Evolutionary conservation across 768 basidiomycete species (phyloP), one percentile per base, ranked within the genome.

Genomic region (Boletus bicolor): DNA sequence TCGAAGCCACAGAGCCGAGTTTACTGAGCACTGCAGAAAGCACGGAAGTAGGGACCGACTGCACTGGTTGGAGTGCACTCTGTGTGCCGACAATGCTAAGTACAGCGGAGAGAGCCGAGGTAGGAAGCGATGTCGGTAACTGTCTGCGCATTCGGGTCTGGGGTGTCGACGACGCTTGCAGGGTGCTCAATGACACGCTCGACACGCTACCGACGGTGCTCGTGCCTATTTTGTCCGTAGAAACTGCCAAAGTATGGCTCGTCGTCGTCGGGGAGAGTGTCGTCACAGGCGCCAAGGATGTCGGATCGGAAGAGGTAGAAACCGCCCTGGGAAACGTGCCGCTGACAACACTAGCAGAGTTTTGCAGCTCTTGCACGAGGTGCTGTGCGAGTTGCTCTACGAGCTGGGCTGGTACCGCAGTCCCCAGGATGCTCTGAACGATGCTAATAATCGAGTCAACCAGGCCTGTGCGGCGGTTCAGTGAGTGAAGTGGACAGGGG

Each of bases 61-160:
- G 11, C 28, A 38, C 1, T 5, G 57, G 38, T 7, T 32, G 12
- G 35, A 15, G 1, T 37, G 19, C 4, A n/a, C 21, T 46, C 32
- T 24, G 45, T 26, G 50, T 41, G 30, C 17, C 5, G 19, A 19
- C 11, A 26, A 26, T 15, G 49, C 37, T 44, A 32, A n/a, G 15
- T 0, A 21, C 15, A 17, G 5, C 8, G 11, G 55, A 34, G 39
- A 39, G 34, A 28, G n/a, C 5, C 15, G 54, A 9, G 14, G 24
- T 5, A n/a, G 46, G 32, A 8, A 14, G 38, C 4, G 3, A 14
- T 1, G 39, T 5, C 35, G 57, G 28, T 24, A 44, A 1, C 50
- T 68, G 66, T 56, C 66, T 54, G 28, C 56, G 63, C 53, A 58
- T 50, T 28, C 53, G 44, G 24, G 39, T 4, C 15, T 3, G 26